A percentile compares a stretch with the other conserved stretches of the same genome.
phyloP scores from a whole-genome alignment of 1,139 yeast species.

The Hyphopichia burtonii region DNA sequence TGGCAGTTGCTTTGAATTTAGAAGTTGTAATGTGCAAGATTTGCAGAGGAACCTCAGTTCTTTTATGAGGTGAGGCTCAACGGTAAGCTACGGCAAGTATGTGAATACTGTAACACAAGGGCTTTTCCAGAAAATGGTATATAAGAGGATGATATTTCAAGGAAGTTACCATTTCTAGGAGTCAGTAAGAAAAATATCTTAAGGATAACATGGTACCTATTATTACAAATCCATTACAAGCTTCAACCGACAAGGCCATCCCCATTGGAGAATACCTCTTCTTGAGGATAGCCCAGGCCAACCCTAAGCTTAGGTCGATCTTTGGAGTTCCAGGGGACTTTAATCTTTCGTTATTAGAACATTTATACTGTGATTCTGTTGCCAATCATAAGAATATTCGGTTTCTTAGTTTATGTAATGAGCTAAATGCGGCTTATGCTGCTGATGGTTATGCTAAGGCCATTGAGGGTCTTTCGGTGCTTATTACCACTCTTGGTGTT shows the following conservation, averaged over 20 bases:
- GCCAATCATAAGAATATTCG: conserved; percentile 19
- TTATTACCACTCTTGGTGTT: conserved; percentile 75
- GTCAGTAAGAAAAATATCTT: too few species aligned
- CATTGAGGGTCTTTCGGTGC: conserved; percentile 39
- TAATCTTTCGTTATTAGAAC: conserved; percentile 37
- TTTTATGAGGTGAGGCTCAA: too few species aligned
- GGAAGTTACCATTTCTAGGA: too few species aligned
- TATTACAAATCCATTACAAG: not conserved
- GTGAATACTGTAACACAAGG: too few species aligned
- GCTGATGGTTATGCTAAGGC: conserved; percentile 77
- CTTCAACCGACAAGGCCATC: conserved; percentile 10
- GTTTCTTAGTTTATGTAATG: conserved; percentile 36
- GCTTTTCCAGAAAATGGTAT: too few species aligned
- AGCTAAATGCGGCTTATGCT: conserved; percentile 58
- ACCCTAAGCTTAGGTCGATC: conserved; percentile 32
- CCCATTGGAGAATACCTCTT: conserved; percentile 42
- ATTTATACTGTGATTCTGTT: conserved; percentile 28
- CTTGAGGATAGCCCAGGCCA: conserved; percentile 34
- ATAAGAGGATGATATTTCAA: too few species aligned
- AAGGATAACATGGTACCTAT: not conserved
- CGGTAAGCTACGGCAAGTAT: too few species aligned
- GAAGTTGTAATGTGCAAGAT: too few species aligned
- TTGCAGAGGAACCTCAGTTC: too few species aligned
- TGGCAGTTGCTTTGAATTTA: too few species aligned
- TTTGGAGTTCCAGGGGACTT: conserved; percentile 48